Evolutionary conservation across 495 filamentous ascomycete genomes (phyloP), one percentile per base, ranked within the genome.

Genomic region (Amorphotheca resinae): DNA sequence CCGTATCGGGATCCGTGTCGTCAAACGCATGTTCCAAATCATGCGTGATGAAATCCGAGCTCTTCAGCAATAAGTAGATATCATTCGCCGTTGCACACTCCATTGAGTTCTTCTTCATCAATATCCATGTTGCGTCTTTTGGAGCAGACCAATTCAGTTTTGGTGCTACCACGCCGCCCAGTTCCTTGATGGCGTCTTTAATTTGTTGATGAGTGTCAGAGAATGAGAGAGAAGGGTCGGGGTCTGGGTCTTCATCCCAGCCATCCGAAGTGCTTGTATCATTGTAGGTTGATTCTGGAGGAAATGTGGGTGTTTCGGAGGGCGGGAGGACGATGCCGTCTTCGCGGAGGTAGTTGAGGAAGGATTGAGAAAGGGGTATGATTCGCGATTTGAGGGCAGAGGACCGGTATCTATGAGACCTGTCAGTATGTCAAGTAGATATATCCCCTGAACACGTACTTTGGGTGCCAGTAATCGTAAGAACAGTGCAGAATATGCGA

Each of bases 121-220:
- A 74, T 63, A 98, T 96, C 77, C 85, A 95, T n/a, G 82, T 84
- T 7, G 91, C 93, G 57, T 99, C 91, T 59, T 95, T 95, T 0
- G 91, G 91, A 3, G 84, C 76, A 22, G 87, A 94, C 91, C 91
- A 99, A 67, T 96, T 95, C 18, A 99, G 67, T 55, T 99, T 99
- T 2, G 93, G 93, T 0, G 77, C 74, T 0, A 87, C 87, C 23
- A 75, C 76, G 45, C 91, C 89, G 23, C 82, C 85, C 0, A 95
- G 71, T 43, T 83, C 76, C 2, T 70, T 54, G 49, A 99, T 95
- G 3, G 76, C 80, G 12, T 68, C 58, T 60, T 79, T 81, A 56
- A 99, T 81, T 37, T 72, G 58, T 28, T 72, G 58, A 62, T 99
- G 93, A 1, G 88, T 72, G 15, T 84, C 79, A 5, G 69, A 72